Evolutionary conservation across 2,329 filamentous ascomycete species (phyloP).

Genomic region (Diaporthe vaccinii): DNA sequence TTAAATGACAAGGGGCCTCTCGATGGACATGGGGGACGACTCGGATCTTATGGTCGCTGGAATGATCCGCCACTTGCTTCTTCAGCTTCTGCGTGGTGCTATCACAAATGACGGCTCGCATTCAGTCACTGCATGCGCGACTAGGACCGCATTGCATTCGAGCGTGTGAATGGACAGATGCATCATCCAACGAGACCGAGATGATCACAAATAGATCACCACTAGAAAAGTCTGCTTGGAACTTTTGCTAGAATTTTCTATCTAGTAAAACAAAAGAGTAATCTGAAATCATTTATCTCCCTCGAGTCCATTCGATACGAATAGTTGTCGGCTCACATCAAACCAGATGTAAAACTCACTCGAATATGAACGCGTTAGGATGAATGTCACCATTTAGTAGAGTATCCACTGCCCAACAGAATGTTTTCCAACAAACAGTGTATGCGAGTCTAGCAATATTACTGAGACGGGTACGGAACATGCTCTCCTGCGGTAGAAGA

Average conservation of each 20-base stretch:
- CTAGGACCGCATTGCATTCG: background rate
- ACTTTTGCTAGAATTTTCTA: background rate
- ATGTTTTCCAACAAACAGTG: background rate
- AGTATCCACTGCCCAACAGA: background rate
- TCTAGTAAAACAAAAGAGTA: background rate
- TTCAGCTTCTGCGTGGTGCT: background rate
- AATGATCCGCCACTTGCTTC: slow-evolving; percentile 6
- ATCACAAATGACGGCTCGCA: slow-evolving; percentile 24
- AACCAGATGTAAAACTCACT: background rate
- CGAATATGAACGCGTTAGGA: background rate
- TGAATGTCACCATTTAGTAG: no score
- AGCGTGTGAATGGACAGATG: background rate
- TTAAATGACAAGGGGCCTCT: background rate
- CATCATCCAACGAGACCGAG: background rate
- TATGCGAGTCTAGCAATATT: background rate
- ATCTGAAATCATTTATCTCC: background rate
- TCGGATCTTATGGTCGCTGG: background rate
- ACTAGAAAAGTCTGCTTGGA: background rate
- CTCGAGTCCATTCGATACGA: no score
- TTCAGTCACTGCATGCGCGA: slow-evolving; percentile 11
- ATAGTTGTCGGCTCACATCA: no score
- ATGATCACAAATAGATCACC: background rate
- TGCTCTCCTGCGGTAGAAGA: background rate
- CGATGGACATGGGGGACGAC: background rate
- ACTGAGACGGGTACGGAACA: background rate